Conservation (phyloP, 768 basidiomycete genomes). For the Auriscalpium orientale region DNA sequence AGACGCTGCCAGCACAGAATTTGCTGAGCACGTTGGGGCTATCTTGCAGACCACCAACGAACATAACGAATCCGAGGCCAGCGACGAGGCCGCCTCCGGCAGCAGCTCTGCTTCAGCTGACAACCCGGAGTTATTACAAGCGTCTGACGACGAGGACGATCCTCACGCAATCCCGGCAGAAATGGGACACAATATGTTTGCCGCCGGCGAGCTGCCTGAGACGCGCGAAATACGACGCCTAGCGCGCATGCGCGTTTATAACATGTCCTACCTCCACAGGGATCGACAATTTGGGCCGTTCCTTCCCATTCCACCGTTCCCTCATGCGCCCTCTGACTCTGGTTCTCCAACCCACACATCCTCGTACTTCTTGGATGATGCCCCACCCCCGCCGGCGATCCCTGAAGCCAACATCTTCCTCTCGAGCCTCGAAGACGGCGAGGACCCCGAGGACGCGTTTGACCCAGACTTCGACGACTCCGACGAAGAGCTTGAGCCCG, state of each 20-base stretch:
- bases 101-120: not conserved
- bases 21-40: not conserved
- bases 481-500: not conserved
- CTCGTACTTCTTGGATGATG: not conserved
- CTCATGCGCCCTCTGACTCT: too few relatives aligned
- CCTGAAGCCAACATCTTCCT: not conserved
- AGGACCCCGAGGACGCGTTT: not conserved
- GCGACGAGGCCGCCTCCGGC: not conserved
- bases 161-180: not conserved
- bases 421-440: not conserved
- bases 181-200: not conserved
- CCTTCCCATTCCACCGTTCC: conserved; percentile 16
- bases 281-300: conserved; percentile 32
- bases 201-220: not conserved
- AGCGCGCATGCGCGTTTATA: conserved; percentile 30
- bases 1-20: not conserved
- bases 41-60: not conserved
- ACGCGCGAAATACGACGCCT: conserved; percentile 20
- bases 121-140: not conserved
- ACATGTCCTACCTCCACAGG: conserved; percentile 26
- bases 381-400: not conserved
- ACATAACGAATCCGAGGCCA: not conserved
- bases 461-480: not conserved
- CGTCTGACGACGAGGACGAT: not conserved
- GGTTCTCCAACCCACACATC: not conserved